Base-by-base conservation (phyloP, 1,139 yeast genomes). In the Sugiyamaella paludigena region DNA sequence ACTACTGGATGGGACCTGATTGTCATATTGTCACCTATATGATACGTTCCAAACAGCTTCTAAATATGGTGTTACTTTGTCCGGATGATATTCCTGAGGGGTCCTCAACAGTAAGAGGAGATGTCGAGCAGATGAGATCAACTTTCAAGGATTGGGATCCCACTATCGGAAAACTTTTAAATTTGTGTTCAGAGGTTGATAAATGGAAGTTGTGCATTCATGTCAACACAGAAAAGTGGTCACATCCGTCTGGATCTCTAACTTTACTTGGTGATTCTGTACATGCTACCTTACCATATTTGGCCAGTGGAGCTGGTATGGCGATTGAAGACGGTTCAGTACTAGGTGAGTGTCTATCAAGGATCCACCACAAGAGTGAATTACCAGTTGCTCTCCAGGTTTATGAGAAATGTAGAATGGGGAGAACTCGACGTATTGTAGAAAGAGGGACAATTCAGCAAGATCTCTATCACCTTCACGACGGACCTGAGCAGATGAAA, bases 261-360 rank as follows among this genome's bases (percentile, higher is more conserved):
- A 64, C 61, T 15, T 54, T 66, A 35, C 42, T 66, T 24, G 70
- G 70, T 13, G 75, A 70, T 56, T 67, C 73, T 1, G 66, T 68
- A 19, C 76, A 71, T 54, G 68, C 75, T 2, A 71, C 71, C 48
- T 58, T 71, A 56, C 74, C 75, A 4, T 72, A 71, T 54, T 60
- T 71, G 45, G 71, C 73, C 6, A 69, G 67, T 43, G 75, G 75
- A 13, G 75, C 75, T 10, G 71, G 70, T 2, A 70, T 68, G 54
- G 74, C 75, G 1, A 60, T 71, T 43, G 75, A 63, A 45, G 66
- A 63, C 46, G 70, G 49, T 31, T 49, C 47, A 15, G 67, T 57
- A 61, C 70, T 26, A 57, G 65, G 35, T 67, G 67, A 52, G 60
- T 68, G 32, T 61, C 65, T 58, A 58, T 63, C 58, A 64, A 68